These are phyloP conservation scores for Penicillium capsulatum DNA, from an alignment of 2,329 filamentous ascomycete genomes.

Conservation along the genomic window DNA sequence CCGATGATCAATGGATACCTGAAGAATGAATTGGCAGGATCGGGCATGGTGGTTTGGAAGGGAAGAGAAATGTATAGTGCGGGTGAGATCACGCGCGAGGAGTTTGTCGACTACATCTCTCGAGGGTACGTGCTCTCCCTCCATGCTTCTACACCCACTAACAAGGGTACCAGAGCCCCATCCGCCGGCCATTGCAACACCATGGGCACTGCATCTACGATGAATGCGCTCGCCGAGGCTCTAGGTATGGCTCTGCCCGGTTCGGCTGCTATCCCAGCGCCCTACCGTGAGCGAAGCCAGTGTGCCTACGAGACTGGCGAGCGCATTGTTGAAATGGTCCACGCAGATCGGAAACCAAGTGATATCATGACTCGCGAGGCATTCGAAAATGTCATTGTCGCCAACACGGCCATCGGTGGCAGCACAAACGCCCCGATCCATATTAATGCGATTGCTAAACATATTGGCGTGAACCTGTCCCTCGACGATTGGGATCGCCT, in stretches of 20 bases:
- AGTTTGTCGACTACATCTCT: conserved; percentile 47
- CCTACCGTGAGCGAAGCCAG: conserved; percentile 48
- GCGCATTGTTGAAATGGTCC: conserved; percentile 51
- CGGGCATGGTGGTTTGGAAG: conserved; percentile 49
- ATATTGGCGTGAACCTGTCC: conserved; percentile 49
- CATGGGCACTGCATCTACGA: conserved; percentile 53
- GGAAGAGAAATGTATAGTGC: conserved; percentile 48
- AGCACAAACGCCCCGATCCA: conserved; percentile 57
- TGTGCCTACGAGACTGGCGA: conserved; percentile 48
- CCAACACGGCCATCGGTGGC: conserved; percentile 54
- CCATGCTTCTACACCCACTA: too few relatives aligned
- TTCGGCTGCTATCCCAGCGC: conserved; percentile 50
- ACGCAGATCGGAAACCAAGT: conserved; percentile 48
- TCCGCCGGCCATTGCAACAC: conserved; percentile 51
- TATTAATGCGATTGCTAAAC: conserved; percentile 52
- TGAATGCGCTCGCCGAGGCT: conserved; percentile 52
- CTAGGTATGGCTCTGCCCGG: conserved; percentile 52
- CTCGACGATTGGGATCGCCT: conserved; percentile 54
- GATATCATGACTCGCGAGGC: conserved; percentile 54
- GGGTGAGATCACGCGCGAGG: conserved; percentile 45
- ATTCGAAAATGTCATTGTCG: conserved; percentile 55
- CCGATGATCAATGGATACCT: conserved; percentile 52
- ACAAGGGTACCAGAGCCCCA: conserved; percentile 42
- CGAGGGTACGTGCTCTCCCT: conserved; percentile 38
- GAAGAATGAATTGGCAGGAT: conserved; percentile 41